Conservation (phyloP, 106 monocot genomes). For the Dactylorhiza incarnata region DNA sequence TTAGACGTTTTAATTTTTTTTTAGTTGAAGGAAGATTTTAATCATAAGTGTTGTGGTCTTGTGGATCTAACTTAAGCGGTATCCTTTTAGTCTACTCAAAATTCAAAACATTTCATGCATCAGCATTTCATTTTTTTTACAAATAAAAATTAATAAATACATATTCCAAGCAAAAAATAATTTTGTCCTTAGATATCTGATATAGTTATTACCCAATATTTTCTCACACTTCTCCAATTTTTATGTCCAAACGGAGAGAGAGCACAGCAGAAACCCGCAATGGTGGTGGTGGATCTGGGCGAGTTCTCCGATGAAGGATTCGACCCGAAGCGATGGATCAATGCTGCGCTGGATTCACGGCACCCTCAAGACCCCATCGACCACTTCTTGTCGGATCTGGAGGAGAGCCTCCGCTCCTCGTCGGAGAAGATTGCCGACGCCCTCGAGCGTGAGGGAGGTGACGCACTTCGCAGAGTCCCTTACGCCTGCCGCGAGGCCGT, state of each 20-base stretch:
- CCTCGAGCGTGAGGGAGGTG: constrained; percentile 66
- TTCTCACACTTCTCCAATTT: too few species aligned
- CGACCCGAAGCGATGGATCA: constrained; percentile 98
- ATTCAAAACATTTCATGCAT: too few species aligned
- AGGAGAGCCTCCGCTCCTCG: constrained; percentile 77
- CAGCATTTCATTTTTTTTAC: too few species aligned
- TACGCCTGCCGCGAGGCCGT: constrained; percentile 75
- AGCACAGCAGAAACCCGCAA: constrained; percentile 8
- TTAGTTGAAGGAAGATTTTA: too few species aligned
- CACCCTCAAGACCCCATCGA: constrained; percentile 74
- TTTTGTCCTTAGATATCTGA: too few species aligned
- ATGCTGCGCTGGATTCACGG: constrained; percentile 72
- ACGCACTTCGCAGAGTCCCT: constrained; percentile 81
- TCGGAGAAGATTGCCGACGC: constrained; percentile 80
- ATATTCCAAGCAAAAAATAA: too few species aligned
- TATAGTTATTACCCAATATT: too few species aligned
- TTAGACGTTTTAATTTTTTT: too few species aligned
- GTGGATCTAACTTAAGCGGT: too few species aligned
- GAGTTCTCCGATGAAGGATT: constrained; percentile 79
- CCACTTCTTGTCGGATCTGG: constrained; percentile 71
- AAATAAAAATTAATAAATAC: too few species aligned
- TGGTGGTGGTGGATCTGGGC: constrained; percentile 93
- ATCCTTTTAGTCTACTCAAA: too few species aligned
- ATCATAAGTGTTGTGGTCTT: too few species aligned
- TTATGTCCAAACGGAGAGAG: not conserved